Evolutionary conservation across 2,329 filamentous ascomycete genomes (phyloP), one percentile per base, ranked within the genome.

Genomic region (Colletotrichum spaethianum): DNA sequence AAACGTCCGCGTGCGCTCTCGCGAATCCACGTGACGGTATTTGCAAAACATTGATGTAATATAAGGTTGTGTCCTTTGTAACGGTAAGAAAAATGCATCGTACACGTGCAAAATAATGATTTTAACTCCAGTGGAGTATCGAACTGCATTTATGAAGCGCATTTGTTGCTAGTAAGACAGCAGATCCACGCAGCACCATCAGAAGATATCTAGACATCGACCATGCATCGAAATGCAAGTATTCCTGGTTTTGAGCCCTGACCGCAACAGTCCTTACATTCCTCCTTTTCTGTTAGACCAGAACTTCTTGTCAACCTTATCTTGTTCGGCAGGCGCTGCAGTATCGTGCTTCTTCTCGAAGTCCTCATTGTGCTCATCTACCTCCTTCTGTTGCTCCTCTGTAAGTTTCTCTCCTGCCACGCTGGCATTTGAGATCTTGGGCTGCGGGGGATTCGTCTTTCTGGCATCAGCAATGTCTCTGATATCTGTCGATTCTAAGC

Each of bases 331-430:
- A 3, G 74, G 55, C 7, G 80, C 75, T 0, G 85, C 83, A 16
- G 79, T 82, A 69, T 88, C 89, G 75, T 91, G 86, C 73, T 85
- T 86, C 75, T 84, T 77, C 59, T 87, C 87, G 78, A 91, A 91
- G 0, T 91, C 88, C 74, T 73, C 74, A 72, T 92, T 92, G 76
- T 92, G 90, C 79, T 84, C 78, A 63, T 90, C 85, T 20, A 91
- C 89, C 79, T 91, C 89, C 53, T 81, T 81, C 78, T 86, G 83
- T 80, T 90, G 87, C 77, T 87, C 87, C 69, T 86, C 80, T 28
- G 81, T 86, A 72, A 89, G 75, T 8, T 80, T 77, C 63, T 80
- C 75, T 4, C 74, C 74, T 48, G 78, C 82, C 12, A 86, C 80
- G 73, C 82, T 83, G 69, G 84, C 82, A 75, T 87, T 89, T 68